Base-by-base conservation (phyloP, 2,329 filamentous ascomycete genomes). In the Exophiala bonariae region DNA sequence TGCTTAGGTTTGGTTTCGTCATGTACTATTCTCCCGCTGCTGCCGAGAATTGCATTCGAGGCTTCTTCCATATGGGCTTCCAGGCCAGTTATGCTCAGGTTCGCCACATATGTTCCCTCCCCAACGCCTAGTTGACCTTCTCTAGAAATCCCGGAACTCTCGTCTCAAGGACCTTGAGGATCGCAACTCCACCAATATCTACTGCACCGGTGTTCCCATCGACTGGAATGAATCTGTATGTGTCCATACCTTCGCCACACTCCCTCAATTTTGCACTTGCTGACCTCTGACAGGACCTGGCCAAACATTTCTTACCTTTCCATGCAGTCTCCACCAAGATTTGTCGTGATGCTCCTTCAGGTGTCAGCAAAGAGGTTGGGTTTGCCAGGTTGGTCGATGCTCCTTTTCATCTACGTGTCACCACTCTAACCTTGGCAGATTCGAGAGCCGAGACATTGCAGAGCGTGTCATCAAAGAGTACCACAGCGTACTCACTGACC, bases 51-150 rank as follows among this genome's bases (percentile, higher is more conserved):
- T 97, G 93, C 67, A 99, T 99, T 63, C 88, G 90, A 43, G 93
- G 89, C 35, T 96, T 99, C 66, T 92, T 93, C 66, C 86, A 87
- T 62, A 82, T 95, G 57, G 92, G 92, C 44, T 99, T 97, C 64
- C 93, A 99, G 75, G 92, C 96, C 61, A 95, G 92, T 64, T 97
- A 97, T 73, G 93, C 95, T 59, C 82, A 91, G 63, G 90, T 95
- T 73, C 64, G 80, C 70, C 20, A 31, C 37, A 38, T 47, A 17
- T 22, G 19, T n/a, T 44, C 32, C 40, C 35, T 23, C 50, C 37
- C 41, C 63, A 60, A 36, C 46, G 57, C 51, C 59, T 70, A 41
- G 69, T 54, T 59, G 41, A n/a, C 53, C n/a, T 2, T 50, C 22
- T 9, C 10, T 49, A 95, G 87, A 93, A 97, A 75, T 97, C 92